These are phyloP conservation scores for Astragalus membranaceus DNA, from an alignment of 306 rosid genomes.

Conservation along the genomic window DNA sequence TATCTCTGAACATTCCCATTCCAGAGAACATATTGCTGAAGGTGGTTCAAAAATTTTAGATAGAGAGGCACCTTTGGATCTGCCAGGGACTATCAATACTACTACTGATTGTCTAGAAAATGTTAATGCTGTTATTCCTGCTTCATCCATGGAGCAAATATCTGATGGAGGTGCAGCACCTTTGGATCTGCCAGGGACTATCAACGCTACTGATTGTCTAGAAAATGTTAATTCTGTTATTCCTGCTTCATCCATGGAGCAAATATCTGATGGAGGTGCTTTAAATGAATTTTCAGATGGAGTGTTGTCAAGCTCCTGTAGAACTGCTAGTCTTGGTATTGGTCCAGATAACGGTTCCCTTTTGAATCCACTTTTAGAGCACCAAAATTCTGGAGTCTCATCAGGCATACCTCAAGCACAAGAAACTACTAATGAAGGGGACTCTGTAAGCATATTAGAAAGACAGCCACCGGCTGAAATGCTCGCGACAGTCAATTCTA, in stretches of 20 bases:
- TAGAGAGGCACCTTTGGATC: conserved; percentile 16
- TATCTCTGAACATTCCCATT: conserved; percentile 14
- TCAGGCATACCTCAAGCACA: conserved; percentile 18
- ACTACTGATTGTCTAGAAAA: conserved; percentile 9
- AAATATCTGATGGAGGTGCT: not conserved
- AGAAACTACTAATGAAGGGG: conserved; percentile 22
- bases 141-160: conserved; percentile 9
- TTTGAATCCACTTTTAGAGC: conserved; percentile 1
- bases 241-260: conserved; percentile 14
- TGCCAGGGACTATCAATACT: conserved; percentile 4
- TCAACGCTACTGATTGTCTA: conserved; percentile 1
- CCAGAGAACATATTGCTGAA: conserved; percentile 18
- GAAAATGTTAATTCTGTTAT: conserved; percentile 6
- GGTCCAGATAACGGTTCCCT: conserved; percentile 2
- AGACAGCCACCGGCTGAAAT: not conserved
- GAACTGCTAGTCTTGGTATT: conserved; percentile 6
- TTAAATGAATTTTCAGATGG: conserved; percentile 15
- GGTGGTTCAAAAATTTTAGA: conserved; percentile 12
- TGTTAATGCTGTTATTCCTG: conserved; percentile 1
- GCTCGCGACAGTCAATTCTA: not conserved
- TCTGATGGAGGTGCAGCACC: not conserved
- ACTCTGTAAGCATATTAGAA: not conserved
- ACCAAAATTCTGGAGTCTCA: conserved; percentile 20
- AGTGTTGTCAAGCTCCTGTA: conserved; percentile 13
- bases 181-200: no score